Conservation (phyloP, 75 land plant genomes). For the Cryptomeria japonica region DNA sequence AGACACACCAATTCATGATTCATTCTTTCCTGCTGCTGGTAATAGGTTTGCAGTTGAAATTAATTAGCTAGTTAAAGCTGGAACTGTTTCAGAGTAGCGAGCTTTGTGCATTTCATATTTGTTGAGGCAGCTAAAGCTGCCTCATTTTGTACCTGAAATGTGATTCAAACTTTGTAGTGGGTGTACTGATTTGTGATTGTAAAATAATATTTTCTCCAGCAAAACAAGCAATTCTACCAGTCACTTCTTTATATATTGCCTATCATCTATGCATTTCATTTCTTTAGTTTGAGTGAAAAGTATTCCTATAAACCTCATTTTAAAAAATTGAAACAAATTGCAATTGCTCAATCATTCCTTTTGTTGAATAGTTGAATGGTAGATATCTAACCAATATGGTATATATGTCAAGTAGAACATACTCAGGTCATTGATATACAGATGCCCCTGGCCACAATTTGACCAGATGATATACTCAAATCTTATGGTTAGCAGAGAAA, state of each 20-base stretch:
- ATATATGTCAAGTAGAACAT: no score
- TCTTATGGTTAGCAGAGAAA: no score
- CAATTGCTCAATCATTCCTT: not conserved
- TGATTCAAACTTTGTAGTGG: not conserved
- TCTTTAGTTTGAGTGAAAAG: not conserved
- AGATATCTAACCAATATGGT: not conserved
- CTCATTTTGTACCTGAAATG: not conserved
- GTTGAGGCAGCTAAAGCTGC: not conserved
- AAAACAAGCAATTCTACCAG: not conserved
- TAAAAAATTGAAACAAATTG: not conserved
- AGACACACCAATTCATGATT: not conserved
- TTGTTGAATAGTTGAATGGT: not conserved
- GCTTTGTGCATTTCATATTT: not conserved
- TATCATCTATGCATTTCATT: not conserved
- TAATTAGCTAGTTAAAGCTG: conserved; percentile 5
- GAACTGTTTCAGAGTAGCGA: not conserved
- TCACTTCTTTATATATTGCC: not conserved
- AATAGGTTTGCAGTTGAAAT: conserved; percentile 4
- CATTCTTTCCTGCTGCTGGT: not conserved
- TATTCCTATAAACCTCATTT: not conserved
- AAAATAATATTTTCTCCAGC: not conserved
- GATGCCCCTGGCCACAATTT: not conserved
- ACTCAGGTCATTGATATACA: not conserved
- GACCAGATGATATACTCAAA: no score
- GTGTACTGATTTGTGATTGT: not conserved